Base-by-base conservation (phyloP, 1,284 basidiomycete species). In the Ganoderma lucidum region DNA sequence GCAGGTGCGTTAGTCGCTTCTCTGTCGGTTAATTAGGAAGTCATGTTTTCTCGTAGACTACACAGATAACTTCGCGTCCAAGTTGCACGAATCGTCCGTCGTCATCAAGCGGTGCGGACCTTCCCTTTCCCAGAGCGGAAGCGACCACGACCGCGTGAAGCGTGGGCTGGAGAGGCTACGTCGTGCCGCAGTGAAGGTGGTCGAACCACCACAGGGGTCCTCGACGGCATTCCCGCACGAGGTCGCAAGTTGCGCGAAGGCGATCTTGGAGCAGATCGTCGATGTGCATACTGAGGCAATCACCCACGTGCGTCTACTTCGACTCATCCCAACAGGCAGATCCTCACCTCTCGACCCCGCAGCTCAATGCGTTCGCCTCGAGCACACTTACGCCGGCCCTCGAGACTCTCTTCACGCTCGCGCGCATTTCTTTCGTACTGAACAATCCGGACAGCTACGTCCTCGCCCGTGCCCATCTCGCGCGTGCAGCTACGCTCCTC, bases 341-440 rank as follows among this genome's bases (percentile, higher is more conserved):
- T 35, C 30, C 30, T 64, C n/a, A 23, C 35, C 62, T 23, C 65
- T 4, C 9, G 9, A 45, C 44, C 6, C 19, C 23, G 32, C 32
- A 74, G 69, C 51, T 62, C 14, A 66, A 84, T 83, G 74, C 74
- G 28, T 75, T 75, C 35, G 72, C 78, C 55, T 59, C 77, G 2
- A 85, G 87, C 62, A 72, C 80, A 0, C 71, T 87, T 23, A 87
- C 87, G 2, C 82, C 87, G 4, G 79, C 84, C 10, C 78, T 93
- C 5, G 92, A 94, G 69, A 85, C 88, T 0, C 75, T 89, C 10
- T 91, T 93, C 74, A 78, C 82, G 19, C 84, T 94, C 41, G 85
- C 91, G 1, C 86, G 87, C 8, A 82, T 81, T 1, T 75, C 77
- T 10, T 80, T 92, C 2, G 76, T 81, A 35, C 76, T 84, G 17